These are phyloP conservation scores for Macrophomina pseudophaseolina DNA, from an alignment of 2,329 filamentous ascomycete genomes.

Conservation along the genomic window DNA sequence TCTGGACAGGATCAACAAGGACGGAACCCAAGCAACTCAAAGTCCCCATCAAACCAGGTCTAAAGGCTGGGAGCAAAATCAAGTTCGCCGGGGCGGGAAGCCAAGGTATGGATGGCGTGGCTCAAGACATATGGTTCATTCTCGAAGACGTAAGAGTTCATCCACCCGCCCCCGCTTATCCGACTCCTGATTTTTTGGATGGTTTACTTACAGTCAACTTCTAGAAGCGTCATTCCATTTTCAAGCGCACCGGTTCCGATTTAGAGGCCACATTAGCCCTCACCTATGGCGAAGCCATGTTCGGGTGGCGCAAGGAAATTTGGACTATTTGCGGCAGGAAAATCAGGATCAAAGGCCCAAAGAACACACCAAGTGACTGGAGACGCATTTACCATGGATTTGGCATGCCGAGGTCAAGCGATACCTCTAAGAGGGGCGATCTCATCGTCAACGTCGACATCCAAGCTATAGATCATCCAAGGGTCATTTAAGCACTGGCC, in stretches of 20 bases:
- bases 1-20: constrained; percentile 76
- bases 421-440: constrained; percentile 80
- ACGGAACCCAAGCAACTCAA: constrained; percentile 89
- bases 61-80: constrained; percentile 98
- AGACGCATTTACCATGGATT: constrained; percentile 79
- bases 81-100: constrained; percentile 98
- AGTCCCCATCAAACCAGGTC: constrained; percentile 90
- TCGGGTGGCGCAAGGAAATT: constrained; percentile 88
- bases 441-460: constrained; percentile 91
- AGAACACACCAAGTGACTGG: constrained; percentile 83
- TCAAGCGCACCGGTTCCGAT: constrained; percentile 86
- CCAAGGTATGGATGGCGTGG: constrained; percentile 85
- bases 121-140: constrained; percentile 94
- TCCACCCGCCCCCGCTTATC: not conserved
- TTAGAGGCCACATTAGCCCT: constrained; percentile 79
- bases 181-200: not conserved
- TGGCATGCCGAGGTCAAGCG: constrained; percentile 97
- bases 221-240: constrained; percentile 85
- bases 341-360: constrained; percentile 76
- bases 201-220: constrained; percentile 31
- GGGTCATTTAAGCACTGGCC: not conserved
- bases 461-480: constrained; percentile 49
- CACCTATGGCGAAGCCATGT: constrained; percentile 88
- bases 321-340: constrained; percentile 91
- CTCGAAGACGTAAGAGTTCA: constrained; percentile 79